Base-by-base conservation (phyloP, 345 rosid species). In the Lepidium sativum region DNA sequence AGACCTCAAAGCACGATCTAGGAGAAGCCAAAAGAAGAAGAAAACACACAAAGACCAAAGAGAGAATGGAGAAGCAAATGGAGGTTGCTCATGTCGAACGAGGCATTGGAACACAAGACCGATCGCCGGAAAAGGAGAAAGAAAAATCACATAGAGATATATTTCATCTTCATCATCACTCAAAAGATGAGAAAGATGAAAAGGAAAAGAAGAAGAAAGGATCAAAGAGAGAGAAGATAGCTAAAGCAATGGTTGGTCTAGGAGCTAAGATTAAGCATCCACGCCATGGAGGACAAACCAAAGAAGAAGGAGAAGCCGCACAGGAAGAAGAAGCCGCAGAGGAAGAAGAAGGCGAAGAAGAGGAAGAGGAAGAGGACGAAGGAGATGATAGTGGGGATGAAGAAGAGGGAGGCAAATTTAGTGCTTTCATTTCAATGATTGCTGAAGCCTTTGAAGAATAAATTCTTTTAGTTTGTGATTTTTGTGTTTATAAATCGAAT, bases 201-300 rank as follows among this genome's bases (percentile, higher is more conserved):
- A 61, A 71, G 5, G 31, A 27, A 27, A 71, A 65, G 54, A 71
- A 65, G 54, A 72, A 72, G 25, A 51, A 72, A 18, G 76, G 67
- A 10, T 72, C 76, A 58, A 72, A 72, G 41, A 72, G 71, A 66
- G 71, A 72, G 56, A 72, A 72, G 50, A 57, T 71, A 14, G 71
- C 62, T 59, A 60, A 55, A 65, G 71, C 67, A 9, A 32, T 72
- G 66, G 65, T 65, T 72, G 71, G 54, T 52, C 53, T 63, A 0
- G 65, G 70, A 48, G 75, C 60, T 8, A 57, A 58, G 56, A 35
- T 65, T 15, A 58, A 57, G 76, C 76, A 34, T 65, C 57, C 42
- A 4, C 42, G 38, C 9, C 23, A 54, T 2, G 62, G 66, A 14
- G 67, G 61, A 8, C 42, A 65, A 13, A 25, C 42, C 32, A 33